phyloP scores from a whole-genome alignment of 2,329 filamentous ascomycete species.

The Diplodia intermedia region DNA sequence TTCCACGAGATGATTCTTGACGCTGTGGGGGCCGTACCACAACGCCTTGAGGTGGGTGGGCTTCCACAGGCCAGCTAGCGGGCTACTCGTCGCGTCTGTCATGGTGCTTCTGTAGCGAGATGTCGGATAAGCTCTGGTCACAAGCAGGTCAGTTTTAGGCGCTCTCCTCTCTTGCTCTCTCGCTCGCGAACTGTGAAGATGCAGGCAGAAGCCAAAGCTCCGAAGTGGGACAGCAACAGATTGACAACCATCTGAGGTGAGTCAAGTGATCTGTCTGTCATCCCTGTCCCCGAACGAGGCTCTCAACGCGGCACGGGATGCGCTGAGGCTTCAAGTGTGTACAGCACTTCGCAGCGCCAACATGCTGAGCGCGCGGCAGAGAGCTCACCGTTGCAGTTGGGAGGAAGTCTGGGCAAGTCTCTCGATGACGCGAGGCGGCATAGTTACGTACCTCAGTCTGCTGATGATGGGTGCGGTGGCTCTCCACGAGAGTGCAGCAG shows the following conservation, averaged over 20 bases:
- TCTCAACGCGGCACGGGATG: background rate
- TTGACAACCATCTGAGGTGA: background rate
- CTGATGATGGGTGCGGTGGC: background rate
- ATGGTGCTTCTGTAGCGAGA: constrained; percentile 38
- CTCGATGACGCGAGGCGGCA: background rate
- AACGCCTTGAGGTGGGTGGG: constrained; percentile 58
- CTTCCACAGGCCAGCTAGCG: constrained; percentile 59
- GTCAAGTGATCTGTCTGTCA: too few relatives aligned
- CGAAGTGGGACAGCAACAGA: background rate
- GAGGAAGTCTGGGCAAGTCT: constrained; percentile 12
- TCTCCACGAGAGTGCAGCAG: background rate
- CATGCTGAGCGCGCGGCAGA: background rate
- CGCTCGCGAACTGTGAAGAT: background rate
- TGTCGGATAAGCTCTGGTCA: background rate
- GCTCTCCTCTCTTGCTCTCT: background rate
- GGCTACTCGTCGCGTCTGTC: constrained; percentile 53
- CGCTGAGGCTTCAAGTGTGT: background rate
- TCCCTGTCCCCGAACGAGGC: background rate
- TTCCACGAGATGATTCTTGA: constrained; percentile 55
- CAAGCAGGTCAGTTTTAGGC: background rate
- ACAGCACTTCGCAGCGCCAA: background rate
- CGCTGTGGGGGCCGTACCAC: constrained; percentile 58
- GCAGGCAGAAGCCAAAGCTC: background rate
- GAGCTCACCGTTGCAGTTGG: constrained; percentile 18
- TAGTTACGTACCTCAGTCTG: constrained; percentile 15